phyloP scores from a whole-genome alignment of 2,329 filamentous ascomycete species.

The Orbilia oligospora region DNA sequence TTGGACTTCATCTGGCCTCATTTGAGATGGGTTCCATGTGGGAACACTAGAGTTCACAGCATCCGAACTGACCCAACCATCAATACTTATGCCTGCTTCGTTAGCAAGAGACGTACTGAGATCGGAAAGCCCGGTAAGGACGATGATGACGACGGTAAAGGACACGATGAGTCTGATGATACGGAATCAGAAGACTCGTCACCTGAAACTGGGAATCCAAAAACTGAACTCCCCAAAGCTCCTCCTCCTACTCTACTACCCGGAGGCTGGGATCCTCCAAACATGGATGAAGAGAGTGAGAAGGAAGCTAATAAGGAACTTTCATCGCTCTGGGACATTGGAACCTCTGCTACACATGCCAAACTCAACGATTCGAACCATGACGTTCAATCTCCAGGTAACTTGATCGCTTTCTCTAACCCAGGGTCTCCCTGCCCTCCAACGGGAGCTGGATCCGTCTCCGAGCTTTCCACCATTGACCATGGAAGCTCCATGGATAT shows the following conservation, averaged over 20 bases:
- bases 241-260: too few relatives aligned
- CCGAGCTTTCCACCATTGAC: background rate
- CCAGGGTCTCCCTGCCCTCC: background rate
- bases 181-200: too few relatives aligned
- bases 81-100: conserved; percentile 30
- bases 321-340: too few relatives aligned
- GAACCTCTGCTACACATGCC: too few relatives aligned
- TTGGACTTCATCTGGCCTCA: conserved; percentile 50
- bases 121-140: background rate
- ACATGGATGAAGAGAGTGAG: too few relatives aligned
- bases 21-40: conserved; percentile 35
- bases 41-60: conserved; percentile 6
- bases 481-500: background rate
- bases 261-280: too few relatives aligned
- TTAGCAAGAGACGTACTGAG: conserved; percentile 8
- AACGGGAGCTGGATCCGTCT: background rate
- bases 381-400: background rate
- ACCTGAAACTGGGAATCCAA: too few relatives aligned
- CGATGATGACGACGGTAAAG: background rate
- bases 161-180: background rate
- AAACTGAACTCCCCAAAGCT: too few relatives aligned
- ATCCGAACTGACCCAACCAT: background rate
- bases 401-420: conserved; percentile 6
- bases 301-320: too few relatives aligned
- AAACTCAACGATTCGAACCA: too few relatives aligned